Evolutionary conservation across 2,329 filamentous ascomycete genomes (phyloP).

Genomic region (Trichoderma pleuroti): DNA sequence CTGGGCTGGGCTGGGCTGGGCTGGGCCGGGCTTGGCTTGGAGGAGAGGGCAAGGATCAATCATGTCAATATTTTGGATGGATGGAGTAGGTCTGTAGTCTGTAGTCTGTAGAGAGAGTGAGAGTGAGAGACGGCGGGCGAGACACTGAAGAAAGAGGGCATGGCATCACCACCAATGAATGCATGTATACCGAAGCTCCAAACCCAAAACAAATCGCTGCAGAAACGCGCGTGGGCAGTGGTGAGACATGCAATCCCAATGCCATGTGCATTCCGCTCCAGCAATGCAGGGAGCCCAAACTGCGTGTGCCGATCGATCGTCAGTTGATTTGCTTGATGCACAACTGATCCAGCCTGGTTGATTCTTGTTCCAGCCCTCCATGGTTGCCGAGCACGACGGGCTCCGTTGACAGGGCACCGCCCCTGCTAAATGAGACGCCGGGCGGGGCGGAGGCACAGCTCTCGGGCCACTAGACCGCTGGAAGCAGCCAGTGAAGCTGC

Average conservation of each 20-base stretch:
- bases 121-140: neutral
- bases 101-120: no score
- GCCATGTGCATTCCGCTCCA: constrained; percentile 12
- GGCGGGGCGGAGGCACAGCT: constrained; percentile 17
- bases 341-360: neutral
- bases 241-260: neutral
- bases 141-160: neutral
- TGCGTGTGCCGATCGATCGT: constrained; percentile 10
- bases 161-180: neutral
- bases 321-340: neutral
- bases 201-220: neutral
- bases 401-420: constrained; percentile 14
- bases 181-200: neutral
- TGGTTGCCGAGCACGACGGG: neutral
- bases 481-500: neutral
- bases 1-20: constrained; percentile 1
- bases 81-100: neutral
- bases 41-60: neutral
- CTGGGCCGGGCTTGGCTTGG: neutral
- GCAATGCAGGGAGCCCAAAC: constrained; percentile 9
- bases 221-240: neutral
- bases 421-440: constrained; percentile 8
- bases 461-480: constrained; percentile 8
- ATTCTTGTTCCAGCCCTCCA: neutral
- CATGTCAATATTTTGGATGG: neutral